A percentile compares a stretch with the other conserved stretches of the same genome.
Conservation (phyloP, 1,284 basidiomycete species). For the Porogramme epimiltina region DNA sequence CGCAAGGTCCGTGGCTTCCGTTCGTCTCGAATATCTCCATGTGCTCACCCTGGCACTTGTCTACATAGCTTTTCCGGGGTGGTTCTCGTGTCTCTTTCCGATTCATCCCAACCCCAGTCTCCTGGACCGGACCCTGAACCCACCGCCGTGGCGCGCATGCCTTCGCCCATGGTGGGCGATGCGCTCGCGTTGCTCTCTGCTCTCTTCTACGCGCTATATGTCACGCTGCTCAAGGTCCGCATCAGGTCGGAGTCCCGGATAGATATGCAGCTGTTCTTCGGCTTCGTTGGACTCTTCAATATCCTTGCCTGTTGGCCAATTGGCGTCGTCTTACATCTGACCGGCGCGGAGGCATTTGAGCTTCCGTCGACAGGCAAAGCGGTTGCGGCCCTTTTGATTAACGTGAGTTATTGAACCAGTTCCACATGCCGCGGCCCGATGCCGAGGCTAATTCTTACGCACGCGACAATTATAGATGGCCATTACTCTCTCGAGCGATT, state of each 20-base stretch:
- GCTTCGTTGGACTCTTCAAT: constrained; percentile 92
- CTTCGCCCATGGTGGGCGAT: constrained; percentile 67
- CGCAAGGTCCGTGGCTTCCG: constrained; percentile 58
- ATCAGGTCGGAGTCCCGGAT: constrained; percentile 84
- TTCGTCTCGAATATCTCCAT: background rate
- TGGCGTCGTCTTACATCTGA: constrained; percentile 78
- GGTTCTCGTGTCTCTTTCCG: constrained; percentile 82
- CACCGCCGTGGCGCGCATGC: constrained; percentile 8
- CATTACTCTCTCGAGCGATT: constrained; percentile 86
- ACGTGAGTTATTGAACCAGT: constrained; percentile 46
- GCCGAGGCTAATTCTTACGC: background rate
- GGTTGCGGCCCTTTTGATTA: constrained; percentile 72
- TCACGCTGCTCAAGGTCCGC: constrained; percentile 88
- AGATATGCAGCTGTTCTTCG: constrained; percentile 93
- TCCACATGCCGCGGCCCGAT: background rate
- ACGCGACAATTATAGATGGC: constrained; percentile 58
- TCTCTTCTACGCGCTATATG: constrained; percentile 89
- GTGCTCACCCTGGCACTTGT: constrained; percentile 1
- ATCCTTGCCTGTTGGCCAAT: constrained; percentile 82
- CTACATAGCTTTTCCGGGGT: constrained; percentile 80
- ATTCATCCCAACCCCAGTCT: constrained; percentile 47
- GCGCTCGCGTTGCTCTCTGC: constrained; percentile 80
- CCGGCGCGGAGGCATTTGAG: constrained; percentile 77
- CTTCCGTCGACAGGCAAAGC: constrained; percentile 64
- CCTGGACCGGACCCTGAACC: constrained; percentile 11